phyloP scores from a whole-genome alignment of 2,329 filamentous ascomycete genomes.

The Sodiomyces alkalinus region DNA sequence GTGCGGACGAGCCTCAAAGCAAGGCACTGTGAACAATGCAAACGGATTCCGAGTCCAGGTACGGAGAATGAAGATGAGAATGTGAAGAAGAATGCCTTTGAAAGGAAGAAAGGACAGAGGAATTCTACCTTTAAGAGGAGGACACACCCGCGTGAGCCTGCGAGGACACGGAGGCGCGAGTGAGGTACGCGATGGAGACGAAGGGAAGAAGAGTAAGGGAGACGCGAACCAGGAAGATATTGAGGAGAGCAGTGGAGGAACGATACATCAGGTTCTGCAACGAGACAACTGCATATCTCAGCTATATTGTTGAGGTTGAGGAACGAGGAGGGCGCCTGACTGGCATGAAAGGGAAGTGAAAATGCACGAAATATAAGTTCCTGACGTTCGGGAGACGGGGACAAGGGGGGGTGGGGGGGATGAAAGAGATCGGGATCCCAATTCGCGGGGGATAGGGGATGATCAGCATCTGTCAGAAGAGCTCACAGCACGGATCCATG shows the following conservation, averaged over 20 bases:
- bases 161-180: background rate
- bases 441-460: background rate
- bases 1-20: too few relatives aligned
- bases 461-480: background rate
- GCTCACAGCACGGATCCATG: too few relatives aligned
- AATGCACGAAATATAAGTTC: slow-evolving; percentile 1
- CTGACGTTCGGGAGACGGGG: background rate
- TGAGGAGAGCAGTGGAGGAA: slow-evolving; percentile 1
- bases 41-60: slow-evolving; percentile 2
- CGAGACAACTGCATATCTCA: background rate
- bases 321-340: slow-evolving; percentile 2
- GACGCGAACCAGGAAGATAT: background rate
- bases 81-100: slow-evolving; percentile 2
- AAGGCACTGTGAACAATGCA: slow-evolving; percentile 1
- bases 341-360: slow-evolving; percentile 3
- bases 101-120: slow-evolving; percentile 1
- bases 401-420: background rate
- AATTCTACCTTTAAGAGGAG: slow-evolving; percentile 3
- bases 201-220: too few relatives aligned
- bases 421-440: background rate
- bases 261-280: background rate
- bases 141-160: background rate
- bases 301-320: background rate
- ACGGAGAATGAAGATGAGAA: slow-evolving; percentile 2
- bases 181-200: too few relatives aligned